Base-by-base conservation (phyloP, 306 rosid species). In the Quercus suber region DNA sequence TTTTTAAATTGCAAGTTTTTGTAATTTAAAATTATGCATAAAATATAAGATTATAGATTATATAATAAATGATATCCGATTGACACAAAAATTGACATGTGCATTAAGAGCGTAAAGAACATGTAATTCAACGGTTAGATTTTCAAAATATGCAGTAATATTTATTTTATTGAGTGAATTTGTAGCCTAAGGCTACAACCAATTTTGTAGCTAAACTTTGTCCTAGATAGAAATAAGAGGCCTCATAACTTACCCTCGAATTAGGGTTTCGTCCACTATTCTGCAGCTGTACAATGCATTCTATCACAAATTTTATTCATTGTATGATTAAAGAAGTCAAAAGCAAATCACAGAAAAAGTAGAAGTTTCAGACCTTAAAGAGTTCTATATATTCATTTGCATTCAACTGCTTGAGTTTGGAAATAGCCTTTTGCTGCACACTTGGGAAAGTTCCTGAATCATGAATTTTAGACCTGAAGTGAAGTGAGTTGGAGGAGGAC, bases 181-280 rank as follows among this genome's bases (percentile, higher is more conserved):
- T n/a, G n/a, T n/a, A n/a, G n/a, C n/a, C n/a, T n/a, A n/a, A n/a
- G n/a, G n/a, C n/a, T n/a, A n/a, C n/a, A n/a, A n/a, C n/a, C n/a
- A n/a, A n/a, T n/a, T n/a, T n/a, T n/a, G n/a, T n/a, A n/a, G n/a
- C n/a, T n/a, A n/a, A n/a, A n/a, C n/a, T n/a, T n/a, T n/a, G n/a
- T n/a, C n/a, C n/a, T 35, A 33, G 25, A 31, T 6, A 43, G 15
- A 71, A 70, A 79, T 52, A 19, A 6, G 67, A 63, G 61, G 52
- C 76, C 33, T 17, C 52, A 13, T 18, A 51, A 84, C 93, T 88
- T 85, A 92, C 99, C 90, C 84, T 88, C 88, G 59, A 78, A 81
- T 91, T 93, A 71, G 99, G 97, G 85, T 86, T 88, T 3, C 97
- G 97, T 81, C 77, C 84, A 58, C 75, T 61, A 80, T 73, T 88